These are phyloP conservation scores for Achaetomiella virescens DNA, from an alignment of 495 filamentous ascomycete genomes.

Conservation along the genomic window DNA sequence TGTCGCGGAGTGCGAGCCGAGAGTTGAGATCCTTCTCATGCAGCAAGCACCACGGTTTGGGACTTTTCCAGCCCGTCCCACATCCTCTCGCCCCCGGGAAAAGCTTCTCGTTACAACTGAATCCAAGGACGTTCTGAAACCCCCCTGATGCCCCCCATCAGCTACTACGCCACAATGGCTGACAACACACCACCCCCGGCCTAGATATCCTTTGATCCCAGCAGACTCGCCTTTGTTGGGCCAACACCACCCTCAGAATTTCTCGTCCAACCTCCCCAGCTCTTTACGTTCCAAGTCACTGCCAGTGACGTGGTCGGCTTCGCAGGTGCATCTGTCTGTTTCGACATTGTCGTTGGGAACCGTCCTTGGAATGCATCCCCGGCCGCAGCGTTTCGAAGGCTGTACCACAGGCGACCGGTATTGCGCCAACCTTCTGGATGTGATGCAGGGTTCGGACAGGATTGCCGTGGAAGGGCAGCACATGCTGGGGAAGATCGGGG, in stretches of 20 bases:
- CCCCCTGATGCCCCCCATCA: conserved; percentile 25
- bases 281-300: conserved; percentile 65
- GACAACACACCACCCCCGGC: conserved; percentile 81
- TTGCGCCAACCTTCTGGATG: too few relatives aligned
- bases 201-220: conserved; percentile 72
- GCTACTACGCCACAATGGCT: conserved; percentile 69
- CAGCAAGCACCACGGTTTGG: conserved; percentile 37
- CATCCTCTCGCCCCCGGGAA: conserved; percentile 32
- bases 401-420: too few relatives aligned
- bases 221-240: conserved; percentile 64
- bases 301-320: conserved; percentile 79
- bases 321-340: conserved; percentile 55
- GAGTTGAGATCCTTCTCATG: conserved; percentile 30
- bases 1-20: conserved; percentile 44
- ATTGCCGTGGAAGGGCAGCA: too few relatives aligned
- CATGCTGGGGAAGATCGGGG: too few relatives aligned
- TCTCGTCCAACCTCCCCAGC: conserved; percentile 60
- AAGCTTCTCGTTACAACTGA: conserved; percentile 34
- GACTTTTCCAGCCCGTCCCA: conserved; percentile 36
- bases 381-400: too few relatives aligned
- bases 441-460: too few relatives aligned
- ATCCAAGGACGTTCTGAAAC: conserved; percentile 34
- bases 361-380: conserved; percentile 58
- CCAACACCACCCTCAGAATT: conserved; percentile 57
- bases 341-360: conserved; percentile 63